Percentiles rank a stretch among this genome's conserved stretches.
These are phyloP conservation scores for Jamesozyma spencerorum DNA, from an alignment of 805 yeast genomes.

Conservation along the genomic window DNA sequence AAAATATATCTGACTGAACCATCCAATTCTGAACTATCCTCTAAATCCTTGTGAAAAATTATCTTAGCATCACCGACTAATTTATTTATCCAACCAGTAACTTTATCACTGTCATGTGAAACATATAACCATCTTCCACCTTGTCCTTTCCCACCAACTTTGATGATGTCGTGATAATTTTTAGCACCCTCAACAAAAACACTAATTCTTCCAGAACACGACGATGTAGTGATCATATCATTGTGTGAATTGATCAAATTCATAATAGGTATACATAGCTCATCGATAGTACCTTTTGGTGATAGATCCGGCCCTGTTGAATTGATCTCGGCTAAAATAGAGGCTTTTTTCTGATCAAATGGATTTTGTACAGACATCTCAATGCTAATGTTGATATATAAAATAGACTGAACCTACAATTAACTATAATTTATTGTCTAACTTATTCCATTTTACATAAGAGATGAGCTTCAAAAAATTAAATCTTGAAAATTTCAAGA, in stretches of 20 bases:
- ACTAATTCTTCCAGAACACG: slow-evolving; percentile 81
- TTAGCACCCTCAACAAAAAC: slow-evolving; percentile 73
- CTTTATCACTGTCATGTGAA: slow-evolving; percentile 48
- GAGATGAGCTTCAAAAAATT: no score
- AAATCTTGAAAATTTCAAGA: no score
- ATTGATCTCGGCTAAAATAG: slow-evolving; percentile 45
- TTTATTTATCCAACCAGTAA: slow-evolving; percentile 41
- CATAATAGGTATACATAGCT: slow-evolving; percentile 62
- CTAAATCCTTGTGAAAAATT: slow-evolving; percentile 15
- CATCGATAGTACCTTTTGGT: slow-evolving; percentile 84
- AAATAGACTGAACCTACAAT: no score
- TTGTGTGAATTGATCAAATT: slow-evolving; percentile 50
- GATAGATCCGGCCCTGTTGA: slow-evolving; percentile 51
- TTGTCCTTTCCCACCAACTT: slow-evolving; percentile 75
- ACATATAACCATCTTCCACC: slow-evolving; percentile 82
- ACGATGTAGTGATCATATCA: slow-evolving; percentile 76
- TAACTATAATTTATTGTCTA: no score
- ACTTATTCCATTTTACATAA: no score
- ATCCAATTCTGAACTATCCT: slow-evolving; percentile 2
- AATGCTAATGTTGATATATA: no score
- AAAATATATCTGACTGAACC: slow-evolving; percentile 42
- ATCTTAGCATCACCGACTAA: slow-evolving; percentile 4
- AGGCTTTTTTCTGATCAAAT: slow-evolving; percentile 57
- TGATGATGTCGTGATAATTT: slow-evolving; percentile 19
- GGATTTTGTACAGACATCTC: slow-evolving; percentile 32